These are phyloP conservation scores for Tuber magnatum DNA, from an alignment of 495 filamentous ascomycete species.

Conservation along the genomic window DNA sequence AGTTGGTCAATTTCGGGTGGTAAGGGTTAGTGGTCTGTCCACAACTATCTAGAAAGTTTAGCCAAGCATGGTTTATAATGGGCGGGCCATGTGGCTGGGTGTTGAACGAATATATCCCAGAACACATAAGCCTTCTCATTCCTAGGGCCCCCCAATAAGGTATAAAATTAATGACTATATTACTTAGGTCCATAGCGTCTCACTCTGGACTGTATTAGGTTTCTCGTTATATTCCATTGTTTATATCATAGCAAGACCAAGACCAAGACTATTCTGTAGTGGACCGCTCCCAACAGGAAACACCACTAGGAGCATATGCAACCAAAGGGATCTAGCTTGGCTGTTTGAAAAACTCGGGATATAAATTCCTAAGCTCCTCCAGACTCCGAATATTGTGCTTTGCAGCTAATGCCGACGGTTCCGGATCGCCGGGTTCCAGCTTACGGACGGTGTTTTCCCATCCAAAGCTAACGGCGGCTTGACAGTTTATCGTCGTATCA, in stretches of 20 bases:
- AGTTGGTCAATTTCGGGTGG: not conserved
- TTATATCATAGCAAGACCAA: not conserved
- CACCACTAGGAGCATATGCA: not conserved
- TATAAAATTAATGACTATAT: not conserved
- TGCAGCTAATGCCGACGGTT: slow-evolving; percentile 49
- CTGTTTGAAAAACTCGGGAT: slow-evolving; percentile 36
- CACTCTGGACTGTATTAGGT: not conserved
- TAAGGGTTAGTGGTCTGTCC: not conserved
- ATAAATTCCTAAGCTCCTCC: slow-evolving; percentile 32
- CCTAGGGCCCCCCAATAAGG: not conserved
- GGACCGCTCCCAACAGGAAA: not conserved
- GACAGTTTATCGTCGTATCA: slow-evolving; percentile 36
- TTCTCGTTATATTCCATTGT: not conserved
- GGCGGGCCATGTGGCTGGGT: not conserved
- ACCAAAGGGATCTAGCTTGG: not conserved
- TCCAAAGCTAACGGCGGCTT: slow-evolving; percentile 35
- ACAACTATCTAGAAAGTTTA: not conserved
- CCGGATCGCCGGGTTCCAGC: slow-evolving; percentile 52
- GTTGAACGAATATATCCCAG: not conserved
- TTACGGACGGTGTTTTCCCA: slow-evolving; percentile 54
- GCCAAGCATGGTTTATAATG: not conserved
- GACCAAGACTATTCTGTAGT: not conserved
- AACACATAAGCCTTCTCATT: not conserved
- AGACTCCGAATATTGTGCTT: slow-evolving; percentile 48
- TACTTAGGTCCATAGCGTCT: not conserved